A percentile compares a stretch with the other conserved stretches of the same genome.
Evolutionary conservation across 768 basidiomycete genomes (phyloP).

Genomic region (Tulasnella sp.): DNA sequence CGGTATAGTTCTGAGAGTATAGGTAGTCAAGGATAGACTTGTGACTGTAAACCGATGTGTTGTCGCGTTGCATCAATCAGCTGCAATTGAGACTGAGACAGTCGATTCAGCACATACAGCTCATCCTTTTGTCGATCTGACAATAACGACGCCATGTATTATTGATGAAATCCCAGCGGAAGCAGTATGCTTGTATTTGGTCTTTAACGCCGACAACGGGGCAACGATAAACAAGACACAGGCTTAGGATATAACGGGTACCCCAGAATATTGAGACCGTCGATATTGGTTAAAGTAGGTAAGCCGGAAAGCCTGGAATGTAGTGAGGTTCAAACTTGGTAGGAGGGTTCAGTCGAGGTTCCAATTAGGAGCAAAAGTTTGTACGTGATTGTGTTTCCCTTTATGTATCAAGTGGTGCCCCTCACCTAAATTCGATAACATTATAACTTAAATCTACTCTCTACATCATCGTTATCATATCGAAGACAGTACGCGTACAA

Average conservation of each 20-base stretch:
- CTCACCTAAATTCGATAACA: neutral
- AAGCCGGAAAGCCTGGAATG: too few relatives aligned
- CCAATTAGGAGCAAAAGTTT: conserved; percentile 3
- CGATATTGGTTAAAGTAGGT: too few relatives aligned
- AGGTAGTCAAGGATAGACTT: conserved; percentile 30
- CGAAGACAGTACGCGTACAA: too few relatives aligned
- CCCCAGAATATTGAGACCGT: too few relatives aligned
- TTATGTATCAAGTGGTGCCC: neutral
- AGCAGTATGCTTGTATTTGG: too few relatives aligned
- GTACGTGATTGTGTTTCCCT: neutral
- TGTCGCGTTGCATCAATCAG: neutral
- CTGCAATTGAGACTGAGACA: neutral
- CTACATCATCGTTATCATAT: neutral
- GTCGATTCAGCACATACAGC: conserved; percentile 13
- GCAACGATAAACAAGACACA: too few relatives aligned
- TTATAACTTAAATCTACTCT: neutral
- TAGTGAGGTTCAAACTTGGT: too few relatives aligned
- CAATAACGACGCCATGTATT: conserved; percentile 15
- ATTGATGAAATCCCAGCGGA: too few relatives aligned
- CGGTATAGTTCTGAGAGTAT: conserved; percentile 21
- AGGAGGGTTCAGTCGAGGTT: conserved; percentile 12
- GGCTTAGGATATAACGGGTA: too few relatives aligned
- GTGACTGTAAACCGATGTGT: conserved; percentile 20
- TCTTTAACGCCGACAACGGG: too few relatives aligned
- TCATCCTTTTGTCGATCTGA: conserved; percentile 19